A percentile compares a stretch with the other conserved stretches of the same genome.
Conservation (phyloP, 768 basidiomycete genomes). For the Boletus rufocinnamomeus region DNA sequence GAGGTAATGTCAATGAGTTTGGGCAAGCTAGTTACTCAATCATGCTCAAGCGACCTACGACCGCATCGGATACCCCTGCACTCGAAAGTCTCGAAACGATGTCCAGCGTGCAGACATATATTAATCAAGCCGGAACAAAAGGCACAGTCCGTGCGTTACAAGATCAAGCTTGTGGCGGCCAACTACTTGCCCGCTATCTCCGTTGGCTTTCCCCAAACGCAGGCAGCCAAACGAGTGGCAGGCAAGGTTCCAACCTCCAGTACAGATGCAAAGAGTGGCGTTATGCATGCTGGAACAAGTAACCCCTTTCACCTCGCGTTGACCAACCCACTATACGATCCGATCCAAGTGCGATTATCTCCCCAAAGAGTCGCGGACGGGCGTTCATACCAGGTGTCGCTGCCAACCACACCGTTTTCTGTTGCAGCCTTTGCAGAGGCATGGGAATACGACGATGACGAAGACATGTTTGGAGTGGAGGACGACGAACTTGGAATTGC, state of each 20-base stretch:
- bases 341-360: slow-evolving; percentile 87
- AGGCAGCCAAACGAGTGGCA: slow-evolving; percentile 38
- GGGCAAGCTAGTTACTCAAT: not conserved
- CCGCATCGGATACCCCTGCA: slow-evolving; percentile 91
- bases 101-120: slow-evolving; percentile 91
- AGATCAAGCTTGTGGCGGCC: slow-evolving; percentile 95
- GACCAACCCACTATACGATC: slow-evolving; percentile 95
- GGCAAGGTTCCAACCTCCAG: slow-evolving; percentile 39
- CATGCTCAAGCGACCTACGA: slow-evolving; percentile 63
- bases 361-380: slow-evolving; percentile 60
- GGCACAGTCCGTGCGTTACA: slow-evolving; percentile 89
- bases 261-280: slow-evolving; percentile 39
- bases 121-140: slow-evolving; percentile 99
- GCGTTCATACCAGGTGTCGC: slow-evolving; percentile 65
- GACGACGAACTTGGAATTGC: slow-evolving; percentile 41
- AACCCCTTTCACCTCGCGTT: slow-evolving; percentile 90
- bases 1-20: slow-evolving; percentile 42
- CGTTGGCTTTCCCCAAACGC: slow-evolving; percentile 63
- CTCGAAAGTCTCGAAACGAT: slow-evolving; percentile 94
- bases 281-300: slow-evolving; percentile 71
- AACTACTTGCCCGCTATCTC: slow-evolving; percentile 91
- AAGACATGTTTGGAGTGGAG: slow-evolving; percentile 67
- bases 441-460: slow-evolving; percentile 98
- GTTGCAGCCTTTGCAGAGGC: slow-evolving; percentile 93
- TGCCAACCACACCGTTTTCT: slow-evolving; percentile 77